These are phyloP conservation scores for Sporothrix schenckii DNA, from an alignment of 2,329 filamentous ascomycete species.

Conservation along the genomic window DNA sequence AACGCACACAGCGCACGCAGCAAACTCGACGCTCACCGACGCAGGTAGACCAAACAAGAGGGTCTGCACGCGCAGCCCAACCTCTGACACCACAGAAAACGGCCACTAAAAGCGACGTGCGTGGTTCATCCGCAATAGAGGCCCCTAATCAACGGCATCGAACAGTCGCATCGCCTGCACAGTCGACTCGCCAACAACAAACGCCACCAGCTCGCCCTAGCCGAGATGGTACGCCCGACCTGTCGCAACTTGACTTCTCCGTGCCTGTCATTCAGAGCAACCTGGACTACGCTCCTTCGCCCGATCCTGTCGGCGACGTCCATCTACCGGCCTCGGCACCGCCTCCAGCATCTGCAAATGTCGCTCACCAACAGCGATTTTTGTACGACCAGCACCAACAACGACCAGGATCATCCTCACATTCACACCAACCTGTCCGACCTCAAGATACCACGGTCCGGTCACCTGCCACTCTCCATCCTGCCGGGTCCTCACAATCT, in stretches of 20 bases:
- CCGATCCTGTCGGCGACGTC: conserved; percentile 52
- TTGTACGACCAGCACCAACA: conserved; percentile 19
- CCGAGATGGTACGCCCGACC: conserved; percentile 66
- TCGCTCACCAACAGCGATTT: conserved; percentile 36
- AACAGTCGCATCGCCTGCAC: conserved; percentile 38
- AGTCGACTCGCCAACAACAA: conserved; percentile 37
- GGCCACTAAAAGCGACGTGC: conserved; percentile 21
- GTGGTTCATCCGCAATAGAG: conserved; percentile 36
- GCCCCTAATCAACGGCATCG: conserved; percentile 36
- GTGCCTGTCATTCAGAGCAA: conserved; percentile 66
- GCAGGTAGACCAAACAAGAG: conserved; percentile 35
- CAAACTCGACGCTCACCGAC: conserved; percentile 2
- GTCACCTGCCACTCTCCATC: background rate
- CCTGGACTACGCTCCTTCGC: conserved; percentile 54
- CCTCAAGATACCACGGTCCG: conserved; percentile 35
- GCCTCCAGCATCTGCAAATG: conserved; percentile 19
- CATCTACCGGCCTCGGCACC: conserved; percentile 35
- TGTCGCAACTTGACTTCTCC: conserved; percentile 58
- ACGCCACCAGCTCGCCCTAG: conserved; percentile 64
- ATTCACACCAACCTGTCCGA: conserved; percentile 41
- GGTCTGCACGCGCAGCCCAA: conserved; percentile 34
- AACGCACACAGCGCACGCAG: conserved; percentile 30
- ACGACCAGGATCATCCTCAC: conserved; percentile 44
- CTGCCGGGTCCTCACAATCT: background rate
- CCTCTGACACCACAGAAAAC: conserved; percentile 34